Evolutionary conservation across 148 eudicot genomes (phyloP), one percentile per base, ranked within the genome.

Genomic region (Vaccinium macrocarpon): DNA sequence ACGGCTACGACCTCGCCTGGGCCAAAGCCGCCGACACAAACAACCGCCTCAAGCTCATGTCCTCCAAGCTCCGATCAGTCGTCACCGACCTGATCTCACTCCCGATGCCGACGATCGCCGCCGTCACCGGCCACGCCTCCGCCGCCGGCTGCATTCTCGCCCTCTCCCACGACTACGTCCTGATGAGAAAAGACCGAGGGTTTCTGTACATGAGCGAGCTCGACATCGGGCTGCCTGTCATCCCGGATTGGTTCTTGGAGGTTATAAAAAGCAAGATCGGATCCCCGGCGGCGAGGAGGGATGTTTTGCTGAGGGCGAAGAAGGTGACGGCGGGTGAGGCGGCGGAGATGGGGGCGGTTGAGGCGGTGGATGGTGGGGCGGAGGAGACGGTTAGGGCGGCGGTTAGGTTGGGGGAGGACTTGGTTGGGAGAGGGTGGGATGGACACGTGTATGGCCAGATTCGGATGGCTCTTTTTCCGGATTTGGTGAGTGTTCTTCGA

Each of bases 71-170:
- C 78, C 89, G 88, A 32, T 68, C 87, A 6, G 81, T 92, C 9
- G 32, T 91, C 46, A n/a, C 59, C 32, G 91, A 90, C 79, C 81
- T 92, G 10, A 74, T 89, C 62, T 73, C 86, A 1, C 87, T 93
- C 21, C 95, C 95, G 0, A 82, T 93, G 88, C 95, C 95, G 13
- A 93, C 95, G 4, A 89, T 93, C 82, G 92, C 93, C 49, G 91
- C 91, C 81, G 84, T 93, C 70, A 88, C 89, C 57, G 93, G 93
- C 66, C 93, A 93, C 84, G 95, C 95, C 23, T 76, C 90, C 13
- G 93, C 91, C 27, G 91, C 81, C 21, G 95, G 95, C 3, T 57
- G 87, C 42, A 55, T 90, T 29, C 35, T 93, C 16, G 92, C 91
- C 2, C 79, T 93, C 4, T 29, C 90, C 64, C 92, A 91, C 35